Conservation (phyloP, 129 eudicot species). For the Chrysanthemum seticuspe region DNA sequence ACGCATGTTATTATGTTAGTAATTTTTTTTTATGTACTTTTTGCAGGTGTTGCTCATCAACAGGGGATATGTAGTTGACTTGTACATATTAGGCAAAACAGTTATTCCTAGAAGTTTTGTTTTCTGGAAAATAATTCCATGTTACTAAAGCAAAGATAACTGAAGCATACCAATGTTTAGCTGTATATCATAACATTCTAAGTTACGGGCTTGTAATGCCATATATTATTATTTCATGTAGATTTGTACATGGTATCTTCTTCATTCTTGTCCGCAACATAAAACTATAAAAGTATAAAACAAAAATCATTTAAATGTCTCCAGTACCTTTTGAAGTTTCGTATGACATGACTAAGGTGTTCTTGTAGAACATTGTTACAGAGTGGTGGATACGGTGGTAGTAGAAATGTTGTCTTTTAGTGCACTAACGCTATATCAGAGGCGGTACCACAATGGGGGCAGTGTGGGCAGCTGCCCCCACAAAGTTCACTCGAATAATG, state of each 20-base stretch:
- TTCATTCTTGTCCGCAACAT: no score
- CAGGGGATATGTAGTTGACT: constrained; percentile 6
- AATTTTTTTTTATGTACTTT: background rate
- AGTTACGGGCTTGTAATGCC: constrained; percentile 9
- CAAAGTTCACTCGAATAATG: no score
- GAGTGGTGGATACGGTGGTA: background rate
- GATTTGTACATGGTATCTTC: no score
- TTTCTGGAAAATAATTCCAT: constrained; percentile 7
- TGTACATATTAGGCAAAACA: constrained; percentile 25
- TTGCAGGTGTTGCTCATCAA: constrained; percentile 20
- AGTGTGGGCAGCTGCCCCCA: no score
- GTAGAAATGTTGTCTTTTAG: background rate
- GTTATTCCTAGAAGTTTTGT: background rate
- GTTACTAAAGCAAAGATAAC: background rate
- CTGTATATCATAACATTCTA: constrained; percentile 14
- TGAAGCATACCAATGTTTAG: constrained; percentile 1
- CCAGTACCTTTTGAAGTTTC: background rate
- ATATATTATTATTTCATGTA: background rate
- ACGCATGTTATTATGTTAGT: background rate
- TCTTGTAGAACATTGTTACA: background rate
- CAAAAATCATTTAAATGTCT: background rate
- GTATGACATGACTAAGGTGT: background rate
- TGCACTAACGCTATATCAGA: background rate
- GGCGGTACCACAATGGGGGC: no score
- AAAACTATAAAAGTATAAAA: no score